phyloP scores from a whole-genome alignment of 2,329 filamentous ascomycete species.

The Penicillium sp. region DNA sequence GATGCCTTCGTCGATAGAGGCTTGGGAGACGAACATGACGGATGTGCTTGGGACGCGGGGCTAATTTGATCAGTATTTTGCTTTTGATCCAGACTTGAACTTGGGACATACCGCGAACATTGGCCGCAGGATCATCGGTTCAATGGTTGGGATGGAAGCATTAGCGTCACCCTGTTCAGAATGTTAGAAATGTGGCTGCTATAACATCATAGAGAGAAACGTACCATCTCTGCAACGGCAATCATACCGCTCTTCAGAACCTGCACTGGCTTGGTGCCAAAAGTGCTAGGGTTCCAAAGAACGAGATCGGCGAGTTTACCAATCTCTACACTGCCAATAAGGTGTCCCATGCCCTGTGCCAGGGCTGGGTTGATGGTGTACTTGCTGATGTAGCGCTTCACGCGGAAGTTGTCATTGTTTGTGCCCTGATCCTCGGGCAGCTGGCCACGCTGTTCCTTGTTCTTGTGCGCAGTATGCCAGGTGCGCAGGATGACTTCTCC shows the following conservation, averaged over 20 bases:
- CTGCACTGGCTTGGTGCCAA: slow-evolving; percentile 76
- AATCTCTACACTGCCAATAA: slow-evolving; percentile 81
- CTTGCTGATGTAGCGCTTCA: slow-evolving; percentile 90
- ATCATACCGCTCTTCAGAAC: slow-evolving; percentile 89
- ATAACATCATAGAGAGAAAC: slow-evolving; percentile 10
- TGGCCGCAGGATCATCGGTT: slow-evolving; percentile 75
- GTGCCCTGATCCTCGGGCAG: slow-evolving; percentile 74
- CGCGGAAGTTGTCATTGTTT: slow-evolving; percentile 81
- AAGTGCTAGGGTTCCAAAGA: slow-evolving; percentile 77
- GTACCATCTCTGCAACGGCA: slow-evolving; percentile 75
- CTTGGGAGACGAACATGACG: slow-evolving; percentile 77
- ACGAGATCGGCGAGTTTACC: slow-evolving; percentile 88
- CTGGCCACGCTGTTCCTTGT: slow-evolving; percentile 75
- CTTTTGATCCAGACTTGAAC: not conserved
- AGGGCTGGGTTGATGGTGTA: slow-evolving; percentile 94
- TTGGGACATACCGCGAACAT: slow-evolving; percentile 64
- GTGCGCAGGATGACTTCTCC: slow-evolving; percentile 89
- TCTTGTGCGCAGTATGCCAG: slow-evolving; percentile 98
- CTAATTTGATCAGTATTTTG: slow-evolving; percentile 9
- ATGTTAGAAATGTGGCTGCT: not conserved
- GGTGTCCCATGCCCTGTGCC: slow-evolving; percentile 81
- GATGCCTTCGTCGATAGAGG: slow-evolving; percentile 62
- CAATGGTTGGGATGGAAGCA: slow-evolving; percentile 79
- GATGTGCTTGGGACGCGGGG: slow-evolving; percentile 65
- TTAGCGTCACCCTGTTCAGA: slow-evolving; percentile 65